Base-by-base conservation (phyloP, 78 protist species). In the Isochrysis galbana region DNA sequence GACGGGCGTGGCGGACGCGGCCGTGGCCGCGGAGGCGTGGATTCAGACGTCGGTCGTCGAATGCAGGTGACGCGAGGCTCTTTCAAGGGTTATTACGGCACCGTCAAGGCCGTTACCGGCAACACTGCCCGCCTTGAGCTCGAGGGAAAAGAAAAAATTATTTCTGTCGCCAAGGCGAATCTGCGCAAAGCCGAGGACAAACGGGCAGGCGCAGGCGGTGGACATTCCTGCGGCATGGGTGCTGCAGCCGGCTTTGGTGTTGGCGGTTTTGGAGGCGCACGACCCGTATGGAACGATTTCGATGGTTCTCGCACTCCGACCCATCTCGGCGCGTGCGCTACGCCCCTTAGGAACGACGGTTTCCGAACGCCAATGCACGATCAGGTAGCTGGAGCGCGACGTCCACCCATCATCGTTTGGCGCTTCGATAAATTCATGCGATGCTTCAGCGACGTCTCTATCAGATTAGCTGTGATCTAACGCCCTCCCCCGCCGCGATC, bases 71-170 rank as follows among this genome's bases (percentile, higher is more conserved):
- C 70, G 26, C 4, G 4, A 5, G 93, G 93, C 45, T 10, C 72
- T 36, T 90, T 25, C 34, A 91, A 91, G 90, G 90, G 91, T 32
- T 21, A n/a, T 32, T 21, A 34, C 34, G 93, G 92, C 38, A 89
- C 2, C 4, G 90, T 91, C 44, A 84, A 87, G 45, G 3, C 41
- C 46, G 67, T n/a, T 14, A 34, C 1, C 69, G 93, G 26, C 4
- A 2, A 4, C 34, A 1, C 10, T 17, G 84, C 84, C 17, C 84
- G 44, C 14, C 55, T 80, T 38, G 88, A 80, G 55, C 55, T 32
- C 26, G 41, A 42, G 47, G 88, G 88, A 46, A 42, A 78, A 48
- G 39, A 39, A 48, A 77, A 77, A 46, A 34, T 72, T 41, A 61
- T 72, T 23, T 5, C 82, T 7, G 82, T 41, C 61, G 14, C 7